phyloP scores from a whole-genome alignment of 352 stramenopile species.

The Pythium graminicola region DNA sequence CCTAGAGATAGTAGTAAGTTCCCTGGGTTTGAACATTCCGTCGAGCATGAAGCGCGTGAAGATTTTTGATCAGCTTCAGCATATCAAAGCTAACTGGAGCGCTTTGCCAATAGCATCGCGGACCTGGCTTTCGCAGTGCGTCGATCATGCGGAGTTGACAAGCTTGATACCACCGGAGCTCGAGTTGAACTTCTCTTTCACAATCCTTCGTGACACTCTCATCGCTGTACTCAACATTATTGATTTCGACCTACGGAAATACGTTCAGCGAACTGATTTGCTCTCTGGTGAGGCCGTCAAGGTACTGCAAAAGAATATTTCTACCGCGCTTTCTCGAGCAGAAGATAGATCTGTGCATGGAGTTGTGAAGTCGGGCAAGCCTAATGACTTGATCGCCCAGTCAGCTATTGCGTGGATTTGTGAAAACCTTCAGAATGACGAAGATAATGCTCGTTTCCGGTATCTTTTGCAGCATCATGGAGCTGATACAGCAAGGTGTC shows the following conservation, averaged over 20 bases:
- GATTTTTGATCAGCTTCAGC: constrained; percentile 7
- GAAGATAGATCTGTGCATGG: background rate
- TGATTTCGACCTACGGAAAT: constrained; percentile 11
- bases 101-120: background rate
- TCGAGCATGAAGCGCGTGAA: constrained; percentile 6
- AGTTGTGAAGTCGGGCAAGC: background rate
- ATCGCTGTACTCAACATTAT: constrained; percentile 3
- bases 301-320: constrained; percentile 5
- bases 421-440: background rate
- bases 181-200: background rate
- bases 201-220: constrained; percentile 4
- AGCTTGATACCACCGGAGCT: background rate
- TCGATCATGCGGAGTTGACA: background rate
- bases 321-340: background rate
- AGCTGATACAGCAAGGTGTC: constrained; percentile 11
- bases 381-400: background rate
- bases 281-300: constrained; percentile 10
- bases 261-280: constrained; percentile 2
- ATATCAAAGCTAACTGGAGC: constrained; percentile 1
- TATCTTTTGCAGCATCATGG: constrained; percentile 1
- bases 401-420: background rate
- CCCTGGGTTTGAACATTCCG: constrained; percentile 6
- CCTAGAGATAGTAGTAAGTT: background rate
- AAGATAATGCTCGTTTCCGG: background rate
- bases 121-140: background rate